Conservation (phyloP, 2,329 filamentous ascomycete genomes). For the Aspergillus hiratsukae region DNA sequence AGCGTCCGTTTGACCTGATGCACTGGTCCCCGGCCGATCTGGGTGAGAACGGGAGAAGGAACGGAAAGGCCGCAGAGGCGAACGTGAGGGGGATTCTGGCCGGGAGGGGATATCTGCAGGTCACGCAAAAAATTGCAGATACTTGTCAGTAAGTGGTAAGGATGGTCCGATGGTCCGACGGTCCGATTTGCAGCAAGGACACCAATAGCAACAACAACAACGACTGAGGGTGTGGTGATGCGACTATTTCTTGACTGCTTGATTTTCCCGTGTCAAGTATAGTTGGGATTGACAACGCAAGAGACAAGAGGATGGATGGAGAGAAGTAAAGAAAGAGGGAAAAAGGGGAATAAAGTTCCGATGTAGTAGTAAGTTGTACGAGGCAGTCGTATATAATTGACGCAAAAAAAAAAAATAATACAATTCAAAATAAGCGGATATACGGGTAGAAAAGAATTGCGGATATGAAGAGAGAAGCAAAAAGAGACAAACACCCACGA, state of each 20-base stretch:
- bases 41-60: constrained; percentile 23
- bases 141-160: constrained; percentile 3
- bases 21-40: constrained; percentile 27
- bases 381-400: constrained; percentile 1
- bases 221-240: background rate
- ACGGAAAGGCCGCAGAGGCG: constrained; percentile 27
- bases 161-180: background rate
- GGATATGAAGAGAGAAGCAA: constrained; percentile 1
- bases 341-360: constrained; percentile 2
- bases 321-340: background rate
- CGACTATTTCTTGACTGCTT: background rate
- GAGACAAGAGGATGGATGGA: background rate
- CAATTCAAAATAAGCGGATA: constrained; percentile 3
- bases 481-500: constrained; percentile 9
- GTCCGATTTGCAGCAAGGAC: background rate
- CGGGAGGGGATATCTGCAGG: constrained; percentile 24
- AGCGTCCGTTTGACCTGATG: constrained; percentile 24
- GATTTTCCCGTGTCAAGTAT: background rate
- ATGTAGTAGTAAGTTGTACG: background rate
- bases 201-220: background rate
- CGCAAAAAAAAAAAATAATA: background rate
- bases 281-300: background rate
- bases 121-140: constrained; percentile 7
- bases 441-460: constrained; percentile 4
- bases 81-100: constrained; percentile 30